Evolutionary conservation across 2,329 filamentous ascomycete genomes (phyloP).

Genomic region (Parastagonospora avenae): DNA sequence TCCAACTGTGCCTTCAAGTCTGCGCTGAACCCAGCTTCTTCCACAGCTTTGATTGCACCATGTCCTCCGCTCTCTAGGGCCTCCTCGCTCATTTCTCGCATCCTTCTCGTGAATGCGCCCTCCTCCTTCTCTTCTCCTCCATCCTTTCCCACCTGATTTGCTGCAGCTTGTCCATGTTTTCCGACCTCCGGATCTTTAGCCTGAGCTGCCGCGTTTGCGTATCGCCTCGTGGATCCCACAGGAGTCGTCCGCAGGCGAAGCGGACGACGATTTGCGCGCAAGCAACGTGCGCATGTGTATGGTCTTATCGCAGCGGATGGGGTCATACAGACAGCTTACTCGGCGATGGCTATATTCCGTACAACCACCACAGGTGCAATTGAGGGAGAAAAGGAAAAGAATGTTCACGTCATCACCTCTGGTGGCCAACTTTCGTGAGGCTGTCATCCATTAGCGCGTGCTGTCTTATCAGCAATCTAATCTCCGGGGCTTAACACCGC

Average conservation of each 20-base stretch:
- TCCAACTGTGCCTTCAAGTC: conserved; percentile 64
- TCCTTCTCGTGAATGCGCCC: conserved; percentile 63
- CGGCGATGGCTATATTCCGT: neutral
- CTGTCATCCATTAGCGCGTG: neutral
- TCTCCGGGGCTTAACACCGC: neutral
- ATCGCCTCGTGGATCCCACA: conserved; percentile 19
- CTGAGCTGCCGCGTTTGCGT: conserved; percentile 27
- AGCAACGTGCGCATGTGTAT: conserved; percentile 47
- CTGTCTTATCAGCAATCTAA: conserved; percentile 3
- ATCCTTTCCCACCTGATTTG: neutral
- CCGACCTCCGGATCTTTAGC: conserved; percentile 13
- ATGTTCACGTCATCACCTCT: conserved; percentile 16
- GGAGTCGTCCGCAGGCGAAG: conserved; percentile 11
- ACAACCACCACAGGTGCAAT: neutral
- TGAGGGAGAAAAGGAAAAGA: neutral
- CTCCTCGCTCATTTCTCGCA: conserved; percentile 66
- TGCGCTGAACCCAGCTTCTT: conserved; percentile 66
- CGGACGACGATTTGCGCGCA: conserved; percentile 39
- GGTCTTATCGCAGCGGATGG: conserved; percentile 19
- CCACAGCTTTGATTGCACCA: conserved; percentile 61
- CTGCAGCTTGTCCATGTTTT: neutral
- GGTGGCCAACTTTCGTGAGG: conserved; percentile 6
- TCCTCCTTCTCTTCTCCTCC: conserved; percentile 34
- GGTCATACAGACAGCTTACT: conserved; percentile 33
- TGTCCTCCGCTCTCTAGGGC: conserved; percentile 60